Evolutionary conservation across 768 basidiomycete genomes (phyloP), one percentile per base, ranked within the genome.

Genomic region (Podaxis pistillaris): DNA sequence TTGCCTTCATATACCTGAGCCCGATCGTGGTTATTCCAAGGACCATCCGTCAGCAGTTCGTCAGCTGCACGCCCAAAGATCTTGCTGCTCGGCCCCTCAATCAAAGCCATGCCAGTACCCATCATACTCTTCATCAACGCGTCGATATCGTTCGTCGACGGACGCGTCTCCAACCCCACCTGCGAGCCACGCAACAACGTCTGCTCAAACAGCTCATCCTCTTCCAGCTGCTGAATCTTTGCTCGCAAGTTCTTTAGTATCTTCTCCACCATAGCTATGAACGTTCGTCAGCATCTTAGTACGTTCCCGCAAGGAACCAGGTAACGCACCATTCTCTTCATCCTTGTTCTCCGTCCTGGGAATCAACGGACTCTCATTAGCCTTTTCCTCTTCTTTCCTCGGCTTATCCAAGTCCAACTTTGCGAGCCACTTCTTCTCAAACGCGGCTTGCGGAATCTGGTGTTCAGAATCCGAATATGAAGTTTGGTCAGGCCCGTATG

Each of bases 41-140:
- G 60, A 37, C 60, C 60, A 33, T 62, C 52, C 17, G 41, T 46
- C 44, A 62, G 15, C 22, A 33, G 22, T 37, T 55, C 60, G 22
- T 55, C 41, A 24, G 41, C 44, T 11, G 54, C 62, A 26, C 30
- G 64, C 37, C 57, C 58, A 30, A 53, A 44, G 28, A 63, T 56
- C 60, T 63, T 63, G 38, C 26, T 46, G 49, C 19, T 68, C 22
- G 63, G 24, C 6, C 63, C 63, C 33, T 68, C 56, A n/a, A 65
- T 63, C 46, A 70, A 62, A 41, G 65, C 62, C 67, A 71, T 62
- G 17, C 65, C 64, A 6, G 72, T 65, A 2, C 77, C 74, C 82
- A 85, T 83, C 83, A 85, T 83, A 65, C 79, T 79, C 38, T 72
- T 75, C 80, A 85, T 79, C 60, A 85, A 76, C 22, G 68, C 62